Conservation (phyloP, 805 yeast species). For the Yarrowia divulgata region DNA sequence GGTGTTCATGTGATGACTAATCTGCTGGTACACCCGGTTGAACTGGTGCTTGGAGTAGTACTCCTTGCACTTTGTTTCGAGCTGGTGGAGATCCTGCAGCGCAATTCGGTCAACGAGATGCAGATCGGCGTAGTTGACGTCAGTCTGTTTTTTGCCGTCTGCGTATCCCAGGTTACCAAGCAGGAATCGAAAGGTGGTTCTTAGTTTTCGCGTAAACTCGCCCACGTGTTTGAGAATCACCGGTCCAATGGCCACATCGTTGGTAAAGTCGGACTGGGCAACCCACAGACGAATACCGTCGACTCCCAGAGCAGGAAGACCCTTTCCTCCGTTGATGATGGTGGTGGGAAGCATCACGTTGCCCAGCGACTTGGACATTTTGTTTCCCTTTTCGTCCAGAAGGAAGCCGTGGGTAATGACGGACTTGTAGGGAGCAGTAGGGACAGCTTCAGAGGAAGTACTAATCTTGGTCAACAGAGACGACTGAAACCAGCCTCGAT, state of each 20-base stretch:
- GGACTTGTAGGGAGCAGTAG: constrained; percentile 69
- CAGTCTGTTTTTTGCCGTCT: constrained; percentile 44
- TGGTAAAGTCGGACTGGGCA: constrained; percentile 85
- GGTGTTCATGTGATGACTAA: constrained; percentile 75
- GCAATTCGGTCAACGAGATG: constrained; percentile 63
- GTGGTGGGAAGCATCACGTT: constrained; percentile 75
- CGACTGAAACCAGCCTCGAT: constrained; percentile 99
- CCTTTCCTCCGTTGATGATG: constrained; percentile 65
- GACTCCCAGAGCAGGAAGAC: constrained; percentile 73
- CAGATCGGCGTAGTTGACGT: constrained; percentile 44
- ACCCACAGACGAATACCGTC: constrained; percentile 93
- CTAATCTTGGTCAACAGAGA: constrained; percentile 82
- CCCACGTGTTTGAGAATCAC: constrained; percentile 76
- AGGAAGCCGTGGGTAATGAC: constrained; percentile 94
- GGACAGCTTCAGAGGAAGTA: constrained; percentile 49
- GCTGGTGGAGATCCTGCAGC: constrained; percentile 59
- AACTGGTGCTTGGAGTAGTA: constrained; percentile 68
- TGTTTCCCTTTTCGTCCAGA: constrained; percentile 80
- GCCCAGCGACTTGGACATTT: constrained; percentile 94
- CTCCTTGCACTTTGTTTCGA: constrained; percentile 55
- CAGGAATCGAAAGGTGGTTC: constrained; percentile 80
- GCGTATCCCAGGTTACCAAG: constrained; percentile 73
- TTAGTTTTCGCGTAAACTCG: constrained; percentile 78
- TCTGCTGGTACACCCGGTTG: constrained; percentile 68
- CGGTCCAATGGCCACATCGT: constrained; percentile 78